Percentiles rank a stretch among this genome's conserved stretches.
phyloP scores from a whole-genome alignment of 2,329 filamentous ascomycete species.

The Biscogniauxia sp. region DNA sequence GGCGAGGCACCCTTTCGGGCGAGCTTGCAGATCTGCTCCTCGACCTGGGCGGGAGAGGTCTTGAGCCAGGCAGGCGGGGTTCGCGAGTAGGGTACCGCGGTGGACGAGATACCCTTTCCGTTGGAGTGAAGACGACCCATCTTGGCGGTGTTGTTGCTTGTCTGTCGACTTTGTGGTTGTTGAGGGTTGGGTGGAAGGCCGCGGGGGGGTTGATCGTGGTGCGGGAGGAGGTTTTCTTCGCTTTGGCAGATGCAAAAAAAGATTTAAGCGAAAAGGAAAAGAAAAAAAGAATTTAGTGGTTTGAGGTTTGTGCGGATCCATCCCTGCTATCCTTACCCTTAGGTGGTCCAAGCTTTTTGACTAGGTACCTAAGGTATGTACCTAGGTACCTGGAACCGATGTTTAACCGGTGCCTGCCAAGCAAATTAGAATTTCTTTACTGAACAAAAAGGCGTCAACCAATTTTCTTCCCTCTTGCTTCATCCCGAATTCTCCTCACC shows the following conservation, averaged over 20 bases:
- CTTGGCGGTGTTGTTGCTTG: constrained; percentile 48
- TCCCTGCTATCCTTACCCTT: constrained; percentile 8
- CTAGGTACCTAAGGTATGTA: no score
- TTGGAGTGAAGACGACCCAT: constrained; percentile 99
- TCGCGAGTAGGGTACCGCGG: constrained; percentile 95
- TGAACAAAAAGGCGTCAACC: constrained; percentile 7
- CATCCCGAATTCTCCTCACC: no score
- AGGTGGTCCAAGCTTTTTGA: constrained; percentile 22
- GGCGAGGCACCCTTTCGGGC: constrained; percentile 98
- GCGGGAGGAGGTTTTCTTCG: constrained; percentile 14
- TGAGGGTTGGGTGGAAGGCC: constrained; percentile 11
- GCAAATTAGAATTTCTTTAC: not conserved
- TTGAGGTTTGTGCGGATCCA: constrained; percentile 22
- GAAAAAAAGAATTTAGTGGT: not conserved
- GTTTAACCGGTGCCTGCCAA: not conserved
- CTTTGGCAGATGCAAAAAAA: constrained; percentile 9
- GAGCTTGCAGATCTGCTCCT: constrained; percentile 99
- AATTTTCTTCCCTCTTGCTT: constrained; percentile 10
- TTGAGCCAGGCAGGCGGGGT: constrained; percentile 93
- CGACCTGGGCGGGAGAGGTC: constrained; percentile 96
- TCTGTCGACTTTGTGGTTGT: constrained; percentile 26
- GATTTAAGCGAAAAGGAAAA: constrained; percentile 16
- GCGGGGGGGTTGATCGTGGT: constrained; percentile 5
- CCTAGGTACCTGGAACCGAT: not conserved
- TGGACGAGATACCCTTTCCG: constrained; percentile 98